Conservation (phyloP, 1,284 basidiomycete genomes). For the Porodaedalea pini region DNA sequence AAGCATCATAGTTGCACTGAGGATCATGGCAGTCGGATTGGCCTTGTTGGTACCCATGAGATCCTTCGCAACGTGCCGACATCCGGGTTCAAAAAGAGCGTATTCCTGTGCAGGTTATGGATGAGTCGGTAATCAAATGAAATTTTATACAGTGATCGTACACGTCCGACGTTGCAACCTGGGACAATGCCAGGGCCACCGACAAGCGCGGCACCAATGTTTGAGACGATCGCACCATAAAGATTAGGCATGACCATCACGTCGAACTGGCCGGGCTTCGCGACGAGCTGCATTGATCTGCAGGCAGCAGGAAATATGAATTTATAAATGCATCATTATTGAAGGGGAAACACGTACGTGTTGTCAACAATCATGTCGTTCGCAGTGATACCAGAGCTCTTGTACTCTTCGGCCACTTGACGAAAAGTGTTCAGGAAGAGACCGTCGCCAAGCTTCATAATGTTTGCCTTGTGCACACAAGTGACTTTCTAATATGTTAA, state of each 20-base stretch:
- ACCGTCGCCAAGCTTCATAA: slow-evolving; percentile 99
- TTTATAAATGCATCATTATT: neutral
- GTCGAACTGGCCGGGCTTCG: slow-evolving; percentile 93
- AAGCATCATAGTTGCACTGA: slow-evolving; percentile 98
- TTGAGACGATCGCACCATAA: slow-evolving; percentile 97
- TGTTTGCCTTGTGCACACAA: slow-evolving; percentile 99
- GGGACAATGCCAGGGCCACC: slow-evolving; percentile 98
- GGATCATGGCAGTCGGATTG: slow-evolving; percentile 98
- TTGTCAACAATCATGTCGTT: slow-evolving; percentile 99
- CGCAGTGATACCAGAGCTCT: slow-evolving; percentile 85
- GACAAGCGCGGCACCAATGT: slow-evolving; percentile 97
- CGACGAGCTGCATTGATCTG: slow-evolving; percentile 97
- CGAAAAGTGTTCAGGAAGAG: slow-evolving; percentile 99
- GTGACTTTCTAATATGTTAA: slow-evolving; percentile 81
- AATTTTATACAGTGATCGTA: slow-evolving; percentile 37
- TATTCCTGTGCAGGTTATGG: slow-evolving; percentile 65
- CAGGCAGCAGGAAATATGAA: slow-evolving; percentile 9
- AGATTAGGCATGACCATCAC: slow-evolving; percentile 99
- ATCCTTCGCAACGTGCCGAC: slow-evolving; percentile 96
- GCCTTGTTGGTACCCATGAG: slow-evolving; percentile 98
- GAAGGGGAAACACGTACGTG: slow-evolving; percentile 54
- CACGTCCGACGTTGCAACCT: slow-evolving; percentile 95
- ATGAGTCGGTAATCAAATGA: slow-evolving; percentile 10
- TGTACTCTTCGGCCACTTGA: slow-evolving; percentile 93
- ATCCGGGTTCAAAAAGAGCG: slow-evolving; percentile 98